These are phyloP conservation scores for Collybiopsis luxurians DNA, from an alignment of 768 basidiomycete genomes.

Conservation along the genomic window DNA sequence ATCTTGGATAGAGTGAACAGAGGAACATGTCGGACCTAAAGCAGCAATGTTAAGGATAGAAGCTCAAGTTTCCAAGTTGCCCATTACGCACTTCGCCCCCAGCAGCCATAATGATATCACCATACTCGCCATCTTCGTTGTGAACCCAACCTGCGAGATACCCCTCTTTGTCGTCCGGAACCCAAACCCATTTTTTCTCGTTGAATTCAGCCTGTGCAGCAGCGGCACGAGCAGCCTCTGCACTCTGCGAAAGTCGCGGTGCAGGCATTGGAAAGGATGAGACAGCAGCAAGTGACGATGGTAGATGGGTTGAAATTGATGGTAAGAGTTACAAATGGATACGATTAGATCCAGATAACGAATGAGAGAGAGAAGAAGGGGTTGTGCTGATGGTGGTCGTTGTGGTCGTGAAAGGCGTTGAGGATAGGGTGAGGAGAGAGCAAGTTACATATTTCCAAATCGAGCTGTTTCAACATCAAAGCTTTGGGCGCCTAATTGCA, in stretches of 20 bases:
- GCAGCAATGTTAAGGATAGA: not conserved
- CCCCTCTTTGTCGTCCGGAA: constrained; percentile 88
- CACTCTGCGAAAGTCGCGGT: constrained; percentile 47
- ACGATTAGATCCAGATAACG: too few relatives aligned
- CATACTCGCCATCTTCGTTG: constrained; percentile 78
- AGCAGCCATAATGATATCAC: constrained; percentile 81
- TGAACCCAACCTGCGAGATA: constrained; percentile 95
- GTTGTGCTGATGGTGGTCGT: too few relatives aligned
- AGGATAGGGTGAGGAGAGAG: too few relatives aligned
- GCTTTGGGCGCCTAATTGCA: too few relatives aligned
- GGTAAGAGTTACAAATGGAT: too few relatives aligned
- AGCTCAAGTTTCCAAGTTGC: not conserved
- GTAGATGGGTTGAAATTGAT: too few relatives aligned
- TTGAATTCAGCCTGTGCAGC: constrained; percentile 95
- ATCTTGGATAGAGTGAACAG: constrained; percentile 88
- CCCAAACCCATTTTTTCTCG: constrained; percentile 99
- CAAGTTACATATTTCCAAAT: too few relatives aligned
- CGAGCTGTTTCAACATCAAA: too few relatives aligned
- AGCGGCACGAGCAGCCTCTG: constrained; percentile 78
- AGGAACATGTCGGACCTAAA: constrained; percentile 64
- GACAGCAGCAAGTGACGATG: too few relatives aligned
- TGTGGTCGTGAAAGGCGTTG: too few relatives aligned
- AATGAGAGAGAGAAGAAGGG: too few relatives aligned
- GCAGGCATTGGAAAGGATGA: too few relatives aligned
- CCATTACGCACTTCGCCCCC: constrained; percentile 70